Evolutionary conservation across 768 basidiomycete species (phyloP), one percentile per base, ranked within the genome.

Genomic region (Phlebiopsis gigantea): DNA sequence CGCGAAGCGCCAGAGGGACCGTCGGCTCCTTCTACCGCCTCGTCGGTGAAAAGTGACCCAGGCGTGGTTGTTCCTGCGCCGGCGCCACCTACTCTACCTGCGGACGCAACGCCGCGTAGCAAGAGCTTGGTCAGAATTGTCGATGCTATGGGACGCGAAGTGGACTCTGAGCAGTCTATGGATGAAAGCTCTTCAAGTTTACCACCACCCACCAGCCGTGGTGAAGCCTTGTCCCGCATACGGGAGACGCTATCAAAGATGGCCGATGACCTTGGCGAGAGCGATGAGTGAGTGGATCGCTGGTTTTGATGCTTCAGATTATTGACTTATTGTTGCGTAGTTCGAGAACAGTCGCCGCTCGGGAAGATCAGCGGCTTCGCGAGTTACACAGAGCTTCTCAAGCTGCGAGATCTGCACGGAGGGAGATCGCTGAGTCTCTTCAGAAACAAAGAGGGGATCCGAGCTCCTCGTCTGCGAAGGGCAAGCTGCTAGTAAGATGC

Each of bases 91-190:
- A n/a, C 46, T 22, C 62, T 29, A 56, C 55, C 24, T 65, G 49
- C 8, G 3, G 34, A 39, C 17, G 17, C 34, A 10, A 39, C 34
- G 21, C 61, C 69, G 50, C 67, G 68, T 9, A 77, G 62, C 51
- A 76, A 67, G 62, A 79, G 74, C 59, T 63, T 68, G 24, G 73
- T 88, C 49, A 79, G 85, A 43, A 71, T 89, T 30, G 77, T 88
- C 42, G 87, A 90, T 65, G 84, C 84, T 5, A 83, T 86, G 79
- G 88, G 87, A 7, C 77, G 73, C 52, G 81, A 84, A 61, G 72
- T 87, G 15, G 73, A 72, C 42, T 39, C 47, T 17, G 65, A 60
- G 15, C 58, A 57, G 29, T 55, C 60, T 19, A 59, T 56, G 24
- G 63, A 65, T 29, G 65, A 65, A 21, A 63, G 65, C 7, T 59